These are phyloP conservation scores for Diaporthe eres DNA, from an alignment of 2,329 filamentous ascomycete genomes.

Conservation along the genomic window DNA sequence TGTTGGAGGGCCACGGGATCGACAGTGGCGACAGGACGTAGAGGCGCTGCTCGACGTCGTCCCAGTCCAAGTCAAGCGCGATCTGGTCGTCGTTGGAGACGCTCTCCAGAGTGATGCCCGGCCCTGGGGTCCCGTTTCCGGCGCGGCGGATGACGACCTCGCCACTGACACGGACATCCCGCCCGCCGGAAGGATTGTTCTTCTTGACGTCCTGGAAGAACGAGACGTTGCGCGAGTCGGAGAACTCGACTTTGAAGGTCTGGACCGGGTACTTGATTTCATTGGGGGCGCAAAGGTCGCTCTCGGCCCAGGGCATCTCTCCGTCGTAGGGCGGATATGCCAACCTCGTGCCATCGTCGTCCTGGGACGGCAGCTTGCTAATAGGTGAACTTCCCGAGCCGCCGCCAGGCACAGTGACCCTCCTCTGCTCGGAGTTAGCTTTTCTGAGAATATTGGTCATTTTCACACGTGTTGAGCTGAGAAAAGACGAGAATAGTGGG, in stretches of 20 bases:
- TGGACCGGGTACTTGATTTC: conserved; percentile 48
- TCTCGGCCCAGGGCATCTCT: conserved; percentile 42
- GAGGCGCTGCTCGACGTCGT: conserved; percentile 55
- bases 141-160: conserved; percentile 60
- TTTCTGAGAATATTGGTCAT: not conserved
- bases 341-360: conserved; percentile 43
- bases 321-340: conserved; percentile 48
- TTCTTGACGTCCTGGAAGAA: conserved; percentile 56
- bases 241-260: conserved; percentile 54
- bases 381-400: conserved; percentile 16
- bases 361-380: conserved; percentile 42
- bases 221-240: conserved; percentile 52
- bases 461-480: not conserved
- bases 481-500: not conserved
- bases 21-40: conserved; percentile 55
- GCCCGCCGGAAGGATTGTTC: conserved; percentile 45
- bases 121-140: conserved; percentile 50
- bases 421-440: conserved; percentile 38
- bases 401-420: conserved; percentile 25
- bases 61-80: conserved; percentile 50
- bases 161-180: conserved; percentile 58
- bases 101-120: conserved; percentile 60
- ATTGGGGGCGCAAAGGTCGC: conserved; percentile 44
- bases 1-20: conserved; percentile 43
- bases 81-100: conserved; percentile 61